Evolutionary conservation across 768 basidiomycete genomes (phyloP).

Genomic region (Sporobolomyces phaffii): DNA sequence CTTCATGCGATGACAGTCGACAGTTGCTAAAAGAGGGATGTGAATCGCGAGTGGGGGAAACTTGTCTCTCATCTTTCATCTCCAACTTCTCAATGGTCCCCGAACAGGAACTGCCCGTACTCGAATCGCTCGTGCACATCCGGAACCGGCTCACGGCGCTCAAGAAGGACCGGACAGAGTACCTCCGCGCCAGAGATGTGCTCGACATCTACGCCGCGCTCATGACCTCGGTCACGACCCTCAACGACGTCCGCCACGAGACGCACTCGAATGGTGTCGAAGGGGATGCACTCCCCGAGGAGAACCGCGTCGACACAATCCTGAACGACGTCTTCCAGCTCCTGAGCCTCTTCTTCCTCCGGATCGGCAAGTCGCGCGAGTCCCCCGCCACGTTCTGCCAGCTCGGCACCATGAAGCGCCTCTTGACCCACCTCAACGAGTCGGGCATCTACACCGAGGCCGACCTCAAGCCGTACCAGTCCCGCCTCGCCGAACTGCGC

Average conservation of each 20-base stretch:
- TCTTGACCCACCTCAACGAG: slow-evolving; percentile 62
- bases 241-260: slow-evolving; percentile 75
- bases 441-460: slow-evolving; percentile 87
- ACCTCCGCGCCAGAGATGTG: slow-evolving; percentile 88
- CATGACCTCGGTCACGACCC: slow-evolving; percentile 86
- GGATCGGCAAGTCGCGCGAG: slow-evolving; percentile 91
- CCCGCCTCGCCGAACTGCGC: slow-evolving; percentile 71
- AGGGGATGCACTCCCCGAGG: slow-evolving; percentile 49
- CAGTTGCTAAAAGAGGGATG: too few species aligned
- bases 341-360: slow-evolving; percentile 93
- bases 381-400: slow-evolving; percentile 93
- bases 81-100: slow-evolving; percentile 17
- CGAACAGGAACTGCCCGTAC: slow-evolving; percentile 72
- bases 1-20: too few species aligned
- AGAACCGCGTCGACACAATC: slow-evolving; percentile 86
- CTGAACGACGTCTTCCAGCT: slow-evolving; percentile 88
- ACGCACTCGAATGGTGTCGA: not conserved
- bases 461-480: slow-evolving; percentile 80
- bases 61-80: too few species aligned
- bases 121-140: slow-evolving; percentile 91
- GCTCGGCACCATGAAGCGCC: slow-evolving; percentile 71
- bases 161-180: slow-evolving; percentile 86
- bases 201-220: slow-evolving; percentile 85
- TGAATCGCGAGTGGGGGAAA: not conserved
- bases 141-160: slow-evolving; percentile 89